These are phyloP conservation scores for Ceratopteris richardii DNA, from an alignment of 75 land plant species.

Conservation along the genomic window DNA sequence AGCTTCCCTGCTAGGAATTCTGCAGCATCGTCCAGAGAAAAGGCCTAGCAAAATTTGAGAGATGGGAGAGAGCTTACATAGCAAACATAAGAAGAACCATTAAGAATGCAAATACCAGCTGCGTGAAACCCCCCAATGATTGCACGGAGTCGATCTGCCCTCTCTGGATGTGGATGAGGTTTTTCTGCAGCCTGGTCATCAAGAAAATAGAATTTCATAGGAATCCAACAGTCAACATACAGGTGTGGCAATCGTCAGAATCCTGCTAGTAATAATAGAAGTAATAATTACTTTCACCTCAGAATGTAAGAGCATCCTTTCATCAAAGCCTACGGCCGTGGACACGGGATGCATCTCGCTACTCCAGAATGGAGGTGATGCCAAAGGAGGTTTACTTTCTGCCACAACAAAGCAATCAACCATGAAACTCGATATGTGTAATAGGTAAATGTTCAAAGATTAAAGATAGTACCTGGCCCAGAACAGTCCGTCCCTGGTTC, in stretches of 20 bases:
- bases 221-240: no score
- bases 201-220: no score
- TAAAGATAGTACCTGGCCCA: not conserved
- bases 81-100: not conserved
- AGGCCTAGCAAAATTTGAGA: slow-evolving; percentile 41
- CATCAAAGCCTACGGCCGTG: slow-evolving; percentile 73
- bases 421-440: no score
- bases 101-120: slow-evolving; percentile 47
- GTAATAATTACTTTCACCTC: slow-evolving; percentile 42
- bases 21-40: slow-evolving; percentile 57
- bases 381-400: no score
- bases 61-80: no score
- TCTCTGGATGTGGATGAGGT: slow-evolving; percentile 88
- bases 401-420: not conserved
- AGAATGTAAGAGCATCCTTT: slow-evolving; percentile 80
- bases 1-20: slow-evolving; percentile 69
- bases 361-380: no score
- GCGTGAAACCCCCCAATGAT: slow-evolving; percentile 66
- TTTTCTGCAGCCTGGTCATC: slow-evolving; percentile 72
- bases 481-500: no score
- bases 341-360: slow-evolving; percentile 15
- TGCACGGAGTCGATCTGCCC: slow-evolving; percentile 85
- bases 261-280: not conserved
- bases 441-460: no score
- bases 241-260: not conserved